phyloP scores from a whole-genome alignment of 208 protist genomes.

The Entamoeba histolytica region DNA sequence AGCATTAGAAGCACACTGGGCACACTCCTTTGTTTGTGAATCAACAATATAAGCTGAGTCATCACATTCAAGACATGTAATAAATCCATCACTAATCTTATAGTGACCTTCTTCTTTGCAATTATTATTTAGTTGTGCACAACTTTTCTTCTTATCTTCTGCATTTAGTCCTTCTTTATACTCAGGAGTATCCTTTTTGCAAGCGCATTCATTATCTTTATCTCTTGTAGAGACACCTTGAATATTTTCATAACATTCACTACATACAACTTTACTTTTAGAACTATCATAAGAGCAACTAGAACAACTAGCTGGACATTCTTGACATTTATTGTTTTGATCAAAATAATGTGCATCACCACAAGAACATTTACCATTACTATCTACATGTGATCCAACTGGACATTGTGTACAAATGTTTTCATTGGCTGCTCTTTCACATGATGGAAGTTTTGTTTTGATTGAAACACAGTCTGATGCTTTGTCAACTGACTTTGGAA shows the following conservation, averaged over 20 bases:
- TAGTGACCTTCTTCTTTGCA: no score
- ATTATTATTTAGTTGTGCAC: no score
- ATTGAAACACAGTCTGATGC: background rate
- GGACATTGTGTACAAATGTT: background rate
- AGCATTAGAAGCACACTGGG: no score
- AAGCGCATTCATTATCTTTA: background rate
- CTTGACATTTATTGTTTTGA: background rate
- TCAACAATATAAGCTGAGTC: no score
- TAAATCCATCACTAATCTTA: no score
- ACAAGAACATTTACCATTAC: background rate
- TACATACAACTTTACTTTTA: background rate
- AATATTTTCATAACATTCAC: background rate
- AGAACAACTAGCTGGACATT: background rate
- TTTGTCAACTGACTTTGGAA: background rate
- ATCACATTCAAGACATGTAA: no score
- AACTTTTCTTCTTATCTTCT: no score
- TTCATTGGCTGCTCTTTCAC: background rate
- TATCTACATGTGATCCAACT: background rate
- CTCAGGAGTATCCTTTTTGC: accelerated
- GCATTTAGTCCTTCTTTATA: no score
- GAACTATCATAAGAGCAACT: background rate
- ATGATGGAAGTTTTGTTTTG: background rate
- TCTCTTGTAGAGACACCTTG: background rate
- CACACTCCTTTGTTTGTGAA: no score
- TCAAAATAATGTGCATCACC: background rate